Conservation (phyloP, 441 rosid genomes). For the Isatis lusitanica region DNA sequence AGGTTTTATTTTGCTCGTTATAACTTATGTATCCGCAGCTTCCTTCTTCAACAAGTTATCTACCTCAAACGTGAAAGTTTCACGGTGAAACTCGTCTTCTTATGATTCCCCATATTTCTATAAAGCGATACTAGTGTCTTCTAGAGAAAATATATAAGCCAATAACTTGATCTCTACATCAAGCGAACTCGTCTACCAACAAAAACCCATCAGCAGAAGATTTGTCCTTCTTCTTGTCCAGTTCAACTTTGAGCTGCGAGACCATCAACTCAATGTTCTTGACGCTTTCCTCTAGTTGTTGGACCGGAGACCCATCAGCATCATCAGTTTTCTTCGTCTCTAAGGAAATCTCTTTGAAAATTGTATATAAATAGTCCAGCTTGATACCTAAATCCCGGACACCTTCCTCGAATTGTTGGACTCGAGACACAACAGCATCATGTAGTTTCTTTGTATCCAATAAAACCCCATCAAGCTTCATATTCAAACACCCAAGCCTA, state of each 20-base stretch:
- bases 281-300: neutral
- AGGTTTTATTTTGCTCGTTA: no score
- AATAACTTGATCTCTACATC: neutral
- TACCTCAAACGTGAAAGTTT: no score
- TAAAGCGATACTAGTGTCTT: neutral
- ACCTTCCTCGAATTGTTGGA: neutral
- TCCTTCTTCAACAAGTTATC: no score
- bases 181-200: neutral
- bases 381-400: neutral
- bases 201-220: neutral
- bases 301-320: neutral
- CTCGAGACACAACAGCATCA: neutral
- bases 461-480: neutral
- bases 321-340: slow-evolving; percentile 7
- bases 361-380: neutral
- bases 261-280: neutral
- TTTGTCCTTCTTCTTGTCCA: neutral
- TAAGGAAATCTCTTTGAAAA: neutral
- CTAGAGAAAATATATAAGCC: neutral
- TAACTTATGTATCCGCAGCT: no score
- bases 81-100: no score
- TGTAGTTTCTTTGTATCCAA: neutral
- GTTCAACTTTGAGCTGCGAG: neutral
- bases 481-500: neutral
- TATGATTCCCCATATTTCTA: no score